Percentiles rank a stretch among this genome's conserved stretches.
Evolutionary conservation across 2,329 filamentous ascomycete species (phyloP).

Genomic region (Aureobasidium sp.): DNA sequence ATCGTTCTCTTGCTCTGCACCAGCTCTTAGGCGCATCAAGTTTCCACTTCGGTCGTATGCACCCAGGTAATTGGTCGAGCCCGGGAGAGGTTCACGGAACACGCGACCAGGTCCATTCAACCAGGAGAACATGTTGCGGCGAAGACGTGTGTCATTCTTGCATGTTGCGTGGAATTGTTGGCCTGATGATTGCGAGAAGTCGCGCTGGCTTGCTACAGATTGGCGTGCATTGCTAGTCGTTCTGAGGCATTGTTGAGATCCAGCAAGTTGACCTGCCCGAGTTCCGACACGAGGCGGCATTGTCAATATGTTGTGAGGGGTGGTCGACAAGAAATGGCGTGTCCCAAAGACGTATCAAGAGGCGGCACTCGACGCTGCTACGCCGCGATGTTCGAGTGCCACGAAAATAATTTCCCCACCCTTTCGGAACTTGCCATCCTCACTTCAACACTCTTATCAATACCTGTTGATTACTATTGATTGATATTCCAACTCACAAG

Average conservation of each 20-base stretch:
- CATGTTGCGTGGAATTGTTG: slow-evolving; percentile 16
- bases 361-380: slow-evolving; percentile 1
- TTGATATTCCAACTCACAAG: not conserved
- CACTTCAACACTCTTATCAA: not conserved
- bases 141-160: slow-evolving; percentile 39
- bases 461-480: not conserved
- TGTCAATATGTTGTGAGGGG: not conserved
- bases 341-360: not conserved
- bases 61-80: slow-evolving; percentile 49
- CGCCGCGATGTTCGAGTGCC: slow-evolving; percentile 1
- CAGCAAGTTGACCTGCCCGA: not conserved
- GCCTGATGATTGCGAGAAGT: slow-evolving; percentile 14
- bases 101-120: slow-evolving; percentile 47
- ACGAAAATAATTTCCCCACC: slow-evolving; percentile 11
- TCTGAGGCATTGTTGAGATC: slow-evolving; percentile 12
- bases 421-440: slow-evolving; percentile 7
- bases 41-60: slow-evolving; percentile 48
- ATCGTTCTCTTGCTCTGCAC: slow-evolving; percentile 21
- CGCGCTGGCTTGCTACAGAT: slow-evolving; percentile 1
- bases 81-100: slow-evolving; percentile 43
- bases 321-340: not conserved
- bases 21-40: slow-evolving; percentile 33
- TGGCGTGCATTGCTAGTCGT: not conserved
- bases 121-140: slow-evolving; percentile 53
- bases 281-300: slow-evolving; percentile 15